Conservation (phyloP, 306 rosid genomes). For the Cucumis hystrix region DNA sequence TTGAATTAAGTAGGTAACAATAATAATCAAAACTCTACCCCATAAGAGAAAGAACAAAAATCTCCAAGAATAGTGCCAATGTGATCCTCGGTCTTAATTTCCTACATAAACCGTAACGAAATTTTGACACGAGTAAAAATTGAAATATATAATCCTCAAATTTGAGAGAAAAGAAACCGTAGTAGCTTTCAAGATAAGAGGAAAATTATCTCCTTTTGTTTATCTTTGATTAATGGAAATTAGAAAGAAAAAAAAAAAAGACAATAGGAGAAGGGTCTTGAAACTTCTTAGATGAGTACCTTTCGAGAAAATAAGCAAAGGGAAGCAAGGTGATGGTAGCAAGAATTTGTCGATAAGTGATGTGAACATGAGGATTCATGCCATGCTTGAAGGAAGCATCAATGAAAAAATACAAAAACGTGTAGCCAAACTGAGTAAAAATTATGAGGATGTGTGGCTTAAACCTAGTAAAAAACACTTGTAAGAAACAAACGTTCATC, state of each 20-base stretch:
- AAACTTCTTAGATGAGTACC: conserved; percentile 21
- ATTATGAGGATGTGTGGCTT: conserved; percentile 67
- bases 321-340: conserved; percentile 42
- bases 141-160: not conserved
- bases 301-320: conserved; percentile 66
- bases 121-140: not conserved
- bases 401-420: conserved; percentile 41
- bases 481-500: not conserved
- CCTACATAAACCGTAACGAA: conserved; percentile 18
- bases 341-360: conserved; percentile 62
- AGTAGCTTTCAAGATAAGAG: not conserved
- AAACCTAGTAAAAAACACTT: conserved; percentile 22
- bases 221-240: too few species aligned
- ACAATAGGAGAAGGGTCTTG: not conserved
- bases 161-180: too few species aligned
- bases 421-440: conserved; percentile 35
- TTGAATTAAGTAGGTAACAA: not conserved
- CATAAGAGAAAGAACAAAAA: conserved; percentile 62
- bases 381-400: conserved; percentile 89
- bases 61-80: conserved; percentile 37
- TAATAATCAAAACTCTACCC: conserved; percentile 33
- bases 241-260: not conserved
- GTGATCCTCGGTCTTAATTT: conserved; percentile 58
- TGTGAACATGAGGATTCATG: conserved; percentile 67
- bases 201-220: too few species aligned